A percentile compares a stretch with the other conserved stretches of the same genome.
Evolutionary conservation across 352 stramenopile species (phyloP).

Genomic region (Globisporangium parvum): DNA sequence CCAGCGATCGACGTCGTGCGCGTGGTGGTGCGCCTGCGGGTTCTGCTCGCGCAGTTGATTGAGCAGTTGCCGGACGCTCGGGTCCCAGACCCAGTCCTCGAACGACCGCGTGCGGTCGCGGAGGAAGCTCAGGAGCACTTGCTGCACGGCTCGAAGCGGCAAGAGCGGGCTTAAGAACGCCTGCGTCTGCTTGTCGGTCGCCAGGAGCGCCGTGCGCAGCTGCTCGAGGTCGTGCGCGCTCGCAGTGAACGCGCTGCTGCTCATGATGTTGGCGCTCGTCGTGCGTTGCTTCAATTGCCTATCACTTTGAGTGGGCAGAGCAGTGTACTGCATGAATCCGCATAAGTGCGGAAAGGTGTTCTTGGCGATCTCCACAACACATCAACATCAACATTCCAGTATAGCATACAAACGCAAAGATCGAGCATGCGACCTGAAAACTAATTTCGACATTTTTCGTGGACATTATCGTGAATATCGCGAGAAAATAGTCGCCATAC

Average conservation of each 20-base stretch:
- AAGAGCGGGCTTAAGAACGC: constrained; percentile 53
- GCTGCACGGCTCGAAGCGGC: constrained; percentile 47
- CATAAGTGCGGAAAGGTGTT: too few species aligned
- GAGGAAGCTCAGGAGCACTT: constrained; percentile 69
- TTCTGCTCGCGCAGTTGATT: constrained; percentile 32
- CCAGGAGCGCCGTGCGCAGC: constrained; percentile 34
- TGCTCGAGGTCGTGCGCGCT: constrained; percentile 23
- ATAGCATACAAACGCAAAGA: too few species aligned
- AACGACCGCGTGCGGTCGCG: constrained; percentile 50
- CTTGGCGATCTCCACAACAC: too few species aligned
- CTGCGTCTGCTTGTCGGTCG: constrained; percentile 45
- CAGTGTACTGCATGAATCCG: too few species aligned
- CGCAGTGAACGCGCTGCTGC: constrained; percentile 4
- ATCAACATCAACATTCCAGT: too few species aligned
- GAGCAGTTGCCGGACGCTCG: constrained; percentile 48
- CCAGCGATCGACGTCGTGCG: constrained; percentile 32
- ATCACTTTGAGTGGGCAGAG: too few species aligned
- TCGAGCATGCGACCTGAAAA: too few species aligned
- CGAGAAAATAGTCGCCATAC: too few species aligned
- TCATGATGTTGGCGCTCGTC: neutral
- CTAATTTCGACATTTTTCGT: too few species aligned
- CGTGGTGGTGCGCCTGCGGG: constrained; percentile 20
- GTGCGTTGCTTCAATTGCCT: neutral
- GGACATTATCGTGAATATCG: too few species aligned
- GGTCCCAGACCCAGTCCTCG: constrained; percentile 75